Conservation (phyloP, 2,329 filamentous ascomycete genomes). For the Talaromyces piceae region DNA sequence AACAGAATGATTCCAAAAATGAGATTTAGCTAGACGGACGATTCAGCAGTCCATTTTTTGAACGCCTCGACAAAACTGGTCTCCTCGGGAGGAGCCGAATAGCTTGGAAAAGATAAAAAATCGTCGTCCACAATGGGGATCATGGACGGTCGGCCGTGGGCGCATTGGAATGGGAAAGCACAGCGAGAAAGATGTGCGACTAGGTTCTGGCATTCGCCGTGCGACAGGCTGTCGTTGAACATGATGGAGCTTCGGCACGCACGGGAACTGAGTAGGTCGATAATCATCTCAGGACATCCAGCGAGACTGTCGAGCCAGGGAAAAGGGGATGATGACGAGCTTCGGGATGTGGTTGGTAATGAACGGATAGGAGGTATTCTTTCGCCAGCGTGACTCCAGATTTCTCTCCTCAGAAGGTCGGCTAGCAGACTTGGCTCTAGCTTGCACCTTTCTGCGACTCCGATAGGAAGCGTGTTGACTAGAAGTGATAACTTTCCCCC, state of each 20-base stretch:
- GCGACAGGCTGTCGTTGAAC: slow-evolving; percentile 41
- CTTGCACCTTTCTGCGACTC: slow-evolving; percentile 69
- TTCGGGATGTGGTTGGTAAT: neutral
- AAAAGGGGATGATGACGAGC: neutral
- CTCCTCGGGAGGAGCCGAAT: neutral
- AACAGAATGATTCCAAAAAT: neutral
- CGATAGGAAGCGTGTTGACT: slow-evolving; percentile 58
- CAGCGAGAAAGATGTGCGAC: slow-evolving; percentile 33
- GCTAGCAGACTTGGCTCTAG: slow-evolving; percentile 64
- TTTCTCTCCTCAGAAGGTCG: slow-evolving; percentile 65
- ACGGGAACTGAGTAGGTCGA: slow-evolving; percentile 53
- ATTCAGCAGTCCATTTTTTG: slow-evolving; percentile 6
- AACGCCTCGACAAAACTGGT: slow-evolving; percentile 8
- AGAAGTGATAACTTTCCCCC: slow-evolving; percentile 28
- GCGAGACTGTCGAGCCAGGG: slow-evolving; percentile 58
- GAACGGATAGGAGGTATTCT: slow-evolving; percentile 2
- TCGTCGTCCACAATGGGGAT: slow-evolving; percentile 35
- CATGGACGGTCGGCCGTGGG: slow-evolving; percentile 44
- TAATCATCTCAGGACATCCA: slow-evolving; percentile 64
- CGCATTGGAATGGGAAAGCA: slow-evolving; percentile 44
- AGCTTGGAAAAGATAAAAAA: neutral
- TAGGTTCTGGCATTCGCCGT: slow-evolving; percentile 32
- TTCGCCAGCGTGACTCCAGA: slow-evolving; percentile 57
- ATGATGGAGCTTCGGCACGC: slow-evolving; percentile 44
- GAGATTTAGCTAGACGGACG: neutral